A percentile compares a stretch with the other conserved stretches of the same genome.
These are phyloP conservation scores for Saturnispora hagleri DNA, from an alignment of 805 yeast species.

Conservation along the genomic window DNA sequence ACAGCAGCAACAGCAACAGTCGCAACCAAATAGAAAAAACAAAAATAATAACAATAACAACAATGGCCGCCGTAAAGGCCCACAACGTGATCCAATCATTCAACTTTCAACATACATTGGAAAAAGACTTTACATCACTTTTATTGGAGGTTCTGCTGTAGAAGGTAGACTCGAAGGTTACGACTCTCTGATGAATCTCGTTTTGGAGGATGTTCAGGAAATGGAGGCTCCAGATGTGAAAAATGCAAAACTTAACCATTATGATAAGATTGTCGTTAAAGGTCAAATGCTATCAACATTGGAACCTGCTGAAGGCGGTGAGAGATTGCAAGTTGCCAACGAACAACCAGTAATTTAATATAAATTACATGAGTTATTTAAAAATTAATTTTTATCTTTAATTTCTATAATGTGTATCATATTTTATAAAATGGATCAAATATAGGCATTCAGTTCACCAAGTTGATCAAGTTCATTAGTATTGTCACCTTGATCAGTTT, in stretches of 20 bases:
- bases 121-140: conserved; percentile 62
- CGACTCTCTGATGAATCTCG: conserved; percentile 74
- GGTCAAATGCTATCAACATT: conserved; percentile 71
- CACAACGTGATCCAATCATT: conserved; percentile 83
- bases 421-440: not conserved
- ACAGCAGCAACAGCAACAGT: conserved; percentile 1
- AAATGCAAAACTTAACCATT: conserved; percentile 31
- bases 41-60: not conserved
- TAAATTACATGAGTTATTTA: not conserved
- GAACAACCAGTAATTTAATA: not conserved
- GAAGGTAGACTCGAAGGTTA: conserved; percentile 75
- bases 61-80: conserved; percentile 46
- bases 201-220: conserved; percentile 64
- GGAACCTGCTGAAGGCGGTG: conserved; percentile 67
- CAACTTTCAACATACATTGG: conserved; percentile 72
- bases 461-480: conserved; percentile 2
- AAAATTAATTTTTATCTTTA: not conserved
- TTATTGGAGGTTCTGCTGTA: conserved; percentile 76
- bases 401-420: not conserved
- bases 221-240: conserved; percentile 43
- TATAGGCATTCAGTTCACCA: conserved; percentile 8
- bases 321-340: conserved; percentile 42
- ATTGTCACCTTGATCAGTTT: not conserved
- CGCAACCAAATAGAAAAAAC: conserved; percentile 6
- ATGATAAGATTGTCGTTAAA: conserved; percentile 73